Evolutionary conservation across 2,329 filamentous ascomycete genomes (phyloP).

Genomic region (Aspergillus sp.): DNA sequence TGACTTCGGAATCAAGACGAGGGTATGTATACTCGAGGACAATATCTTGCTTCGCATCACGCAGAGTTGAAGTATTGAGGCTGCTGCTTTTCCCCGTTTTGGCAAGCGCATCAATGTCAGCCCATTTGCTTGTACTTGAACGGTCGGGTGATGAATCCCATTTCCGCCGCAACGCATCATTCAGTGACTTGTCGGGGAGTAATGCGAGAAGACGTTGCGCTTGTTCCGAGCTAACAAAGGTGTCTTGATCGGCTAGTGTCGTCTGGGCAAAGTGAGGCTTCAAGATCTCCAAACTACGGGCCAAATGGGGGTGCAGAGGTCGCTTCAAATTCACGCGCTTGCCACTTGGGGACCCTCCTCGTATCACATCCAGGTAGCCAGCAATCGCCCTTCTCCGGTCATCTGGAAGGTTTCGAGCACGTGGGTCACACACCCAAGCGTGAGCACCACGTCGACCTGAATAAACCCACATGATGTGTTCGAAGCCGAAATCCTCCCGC

Average conservation of each 20-base stretch:
- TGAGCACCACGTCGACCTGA: conserved; percentile 94
- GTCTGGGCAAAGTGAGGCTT: conserved; percentile 79
- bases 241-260: conserved; percentile 79
- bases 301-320: conserved; percentile 84
- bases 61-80: conserved; percentile 68
- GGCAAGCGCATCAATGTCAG: conserved; percentile 83
- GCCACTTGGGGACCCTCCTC: conserved; percentile 76
- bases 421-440: conserved; percentile 95
- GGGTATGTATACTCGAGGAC: conserved; percentile 98
- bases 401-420: conserved; percentile 79
- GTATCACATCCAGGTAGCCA: conserved; percentile 85
- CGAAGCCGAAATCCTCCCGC: conserved; percentile 91
- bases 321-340: conserved; percentile 81
- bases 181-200: conserved; percentile 74
- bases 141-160: conserved; percentile 82
- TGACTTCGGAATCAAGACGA: conserved; percentile 92
- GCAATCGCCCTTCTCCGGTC: conserved; percentile 79
- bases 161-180: conserved; percentile 76
- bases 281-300: conserved; percentile 78
- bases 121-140: conserved; percentile 78
- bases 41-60: conserved; percentile 91
- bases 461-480: conserved; percentile 97
- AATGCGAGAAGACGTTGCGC: conserved; percentile 76
- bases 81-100: conserved; percentile 67
- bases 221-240: conserved; percentile 68